Percentiles rank a stretch among this genome's conserved stretches.
These are phyloP conservation scores for Aspergillus persii DNA, from an alignment of 2,329 filamentous ascomycete genomes.

Conservation along the genomic window DNA sequence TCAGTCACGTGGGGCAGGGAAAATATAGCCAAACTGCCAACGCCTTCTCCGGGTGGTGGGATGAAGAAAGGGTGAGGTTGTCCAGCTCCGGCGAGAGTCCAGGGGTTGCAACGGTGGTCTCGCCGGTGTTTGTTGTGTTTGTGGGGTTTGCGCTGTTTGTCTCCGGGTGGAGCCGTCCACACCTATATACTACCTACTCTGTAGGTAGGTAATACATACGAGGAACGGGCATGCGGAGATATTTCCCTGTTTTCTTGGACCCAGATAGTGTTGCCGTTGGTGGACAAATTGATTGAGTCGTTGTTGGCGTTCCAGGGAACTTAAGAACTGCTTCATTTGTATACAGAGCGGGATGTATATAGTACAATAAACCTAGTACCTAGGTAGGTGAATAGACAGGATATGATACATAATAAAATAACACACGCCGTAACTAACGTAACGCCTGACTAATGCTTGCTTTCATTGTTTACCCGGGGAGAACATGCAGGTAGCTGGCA, in stretches of 20 bases:
- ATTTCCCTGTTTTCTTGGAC: too few relatives aligned
- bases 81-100: background rate
- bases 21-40: background rate
- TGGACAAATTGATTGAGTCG: too few relatives aligned
- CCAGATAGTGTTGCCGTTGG: too few relatives aligned
- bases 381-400: background rate
- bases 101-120: constrained; percentile 15
- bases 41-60: background rate
- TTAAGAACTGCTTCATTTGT: too few relatives aligned
- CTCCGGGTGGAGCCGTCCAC: too few relatives aligned
- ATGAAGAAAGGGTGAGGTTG: background rate
- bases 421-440: background rate
- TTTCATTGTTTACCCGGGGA: background rate
- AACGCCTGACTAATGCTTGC: background rate
- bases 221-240: too few relatives aligned
- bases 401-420: background rate
- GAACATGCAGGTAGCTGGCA: background rate
- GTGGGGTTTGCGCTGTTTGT: too few relatives aligned
- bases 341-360: background rate
- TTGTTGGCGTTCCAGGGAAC: too few relatives aligned
- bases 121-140: too few relatives aligned
- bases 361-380: background rate
- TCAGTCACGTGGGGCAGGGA: background rate
- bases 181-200: too few relatives aligned
- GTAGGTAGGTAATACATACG: too few relatives aligned